These are phyloP conservation scores for Peniophora sp. DNA, from an alignment of 1,284 basidiomycete species.

Conservation along the genomic window DNA sequence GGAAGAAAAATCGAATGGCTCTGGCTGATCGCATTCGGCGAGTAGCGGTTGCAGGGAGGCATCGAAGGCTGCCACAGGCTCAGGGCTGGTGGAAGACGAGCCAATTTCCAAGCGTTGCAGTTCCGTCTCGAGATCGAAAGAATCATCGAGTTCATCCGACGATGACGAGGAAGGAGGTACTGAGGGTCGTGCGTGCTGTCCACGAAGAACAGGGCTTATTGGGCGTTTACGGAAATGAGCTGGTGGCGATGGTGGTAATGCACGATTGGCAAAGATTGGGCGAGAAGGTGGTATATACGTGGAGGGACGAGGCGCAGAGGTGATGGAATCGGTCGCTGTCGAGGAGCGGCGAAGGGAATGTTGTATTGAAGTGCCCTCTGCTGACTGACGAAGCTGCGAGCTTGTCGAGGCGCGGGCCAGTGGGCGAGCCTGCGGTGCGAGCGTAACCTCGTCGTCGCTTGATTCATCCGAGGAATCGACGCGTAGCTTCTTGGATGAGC, in stretches of 20 bases:
- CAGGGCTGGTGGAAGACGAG: conserved; percentile 10
- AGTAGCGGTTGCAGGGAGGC: conserved; percentile 53
- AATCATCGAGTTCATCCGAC: not conserved
- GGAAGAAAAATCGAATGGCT: conserved; percentile 66
- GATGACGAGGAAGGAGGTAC: conserved; percentile 24
- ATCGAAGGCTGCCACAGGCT: conserved; percentile 22
- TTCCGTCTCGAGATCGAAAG: conserved; percentile 48
- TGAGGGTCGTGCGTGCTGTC: conserved; percentile 31
- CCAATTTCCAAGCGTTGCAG: conserved; percentile 42
- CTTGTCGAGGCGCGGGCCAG: too few species aligned
- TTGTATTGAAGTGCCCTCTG: too few species aligned
- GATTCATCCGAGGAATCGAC: conserved; percentile 34
- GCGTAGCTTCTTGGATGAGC: too few species aligned
- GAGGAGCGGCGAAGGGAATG: conserved; percentile 1
- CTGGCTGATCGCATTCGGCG: conserved; percentile 56
- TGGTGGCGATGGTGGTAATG: conserved; percentile 18
- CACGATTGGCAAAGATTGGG: conserved; percentile 4
- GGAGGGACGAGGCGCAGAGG: not conserved
- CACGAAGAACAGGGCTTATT: conserved; percentile 60
- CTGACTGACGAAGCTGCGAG: too few species aligned
- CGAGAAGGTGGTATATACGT: not conserved
- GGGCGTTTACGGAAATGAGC: conserved; percentile 35
- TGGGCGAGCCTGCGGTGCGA: not conserved
- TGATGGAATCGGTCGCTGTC: not conserved
- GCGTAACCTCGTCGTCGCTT: conserved; percentile 18